Conservation (phyloP, 2,329 filamentous ascomycete species). For the Aureobasidium sp. region DNA sequence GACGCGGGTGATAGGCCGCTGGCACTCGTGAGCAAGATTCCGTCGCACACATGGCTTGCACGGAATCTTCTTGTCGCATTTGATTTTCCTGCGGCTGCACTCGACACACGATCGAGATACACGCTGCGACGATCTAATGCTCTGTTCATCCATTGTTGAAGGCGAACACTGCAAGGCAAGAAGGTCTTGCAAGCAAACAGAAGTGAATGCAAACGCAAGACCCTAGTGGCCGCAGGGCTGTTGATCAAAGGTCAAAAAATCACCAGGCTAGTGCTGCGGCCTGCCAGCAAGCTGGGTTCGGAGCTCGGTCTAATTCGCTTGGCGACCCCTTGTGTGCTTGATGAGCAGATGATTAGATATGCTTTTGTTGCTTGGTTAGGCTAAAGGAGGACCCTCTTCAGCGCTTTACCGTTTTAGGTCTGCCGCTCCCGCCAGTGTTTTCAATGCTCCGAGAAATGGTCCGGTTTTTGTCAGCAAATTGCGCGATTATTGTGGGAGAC, state of each 20-base stretch:
- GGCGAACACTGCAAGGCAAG: neutral
- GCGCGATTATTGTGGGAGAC: neutral
- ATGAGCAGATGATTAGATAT: neutral
- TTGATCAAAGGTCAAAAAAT: neutral
- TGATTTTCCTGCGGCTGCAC: conserved; percentile 13
- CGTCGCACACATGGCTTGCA: conserved; percentile 12
- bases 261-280: neutral
- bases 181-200: neutral
- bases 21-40: conserved; percentile 12
- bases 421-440: neutral
- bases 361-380: neutral
- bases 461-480: neutral
- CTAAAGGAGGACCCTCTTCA: neutral
- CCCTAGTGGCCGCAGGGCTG: neutral
- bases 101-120: conserved; percentile 12
- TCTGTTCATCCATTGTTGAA: conserved; percentile 7
- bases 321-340: neutral
- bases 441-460: neutral
- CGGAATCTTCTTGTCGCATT: conserved; percentile 14
- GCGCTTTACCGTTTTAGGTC: neutral
- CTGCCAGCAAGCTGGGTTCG: neutral
- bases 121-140: conserved; percentile 5
- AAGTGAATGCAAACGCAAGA: neutral
- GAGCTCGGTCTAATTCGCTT: neutral
- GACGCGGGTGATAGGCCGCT: conserved; percentile 12